These are phyloP conservation scores for Biscogniauxia mediterranea DNA, from an alignment of 2,329 filamentous ascomycete genomes.

Conservation along the genomic window DNA sequence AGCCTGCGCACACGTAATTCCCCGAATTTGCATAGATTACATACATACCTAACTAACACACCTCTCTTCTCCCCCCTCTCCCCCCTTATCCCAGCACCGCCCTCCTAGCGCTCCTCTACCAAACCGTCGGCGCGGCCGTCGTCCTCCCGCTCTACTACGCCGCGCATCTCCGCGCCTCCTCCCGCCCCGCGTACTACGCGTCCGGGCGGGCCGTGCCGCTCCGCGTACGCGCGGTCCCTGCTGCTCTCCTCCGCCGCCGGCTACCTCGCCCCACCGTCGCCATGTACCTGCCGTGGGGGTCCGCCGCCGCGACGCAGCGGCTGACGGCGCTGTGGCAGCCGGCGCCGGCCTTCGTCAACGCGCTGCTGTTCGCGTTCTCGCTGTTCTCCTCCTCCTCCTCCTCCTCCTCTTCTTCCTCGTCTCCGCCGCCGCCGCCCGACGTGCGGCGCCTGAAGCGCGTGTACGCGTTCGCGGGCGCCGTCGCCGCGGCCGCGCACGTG, in stretches of 20 bases:
- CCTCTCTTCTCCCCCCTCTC: neutral
- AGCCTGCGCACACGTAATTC: too few species aligned
- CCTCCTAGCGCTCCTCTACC: conserved; percentile 26
- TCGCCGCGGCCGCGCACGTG: conserved; percentile 22
- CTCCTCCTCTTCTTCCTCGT: too few species aligned
- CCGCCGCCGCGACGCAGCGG: conserved; percentile 19
- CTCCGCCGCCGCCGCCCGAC: too few species aligned
- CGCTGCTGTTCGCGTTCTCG: conserved; percentile 19
- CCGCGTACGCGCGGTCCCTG: conserved; percentile 21
- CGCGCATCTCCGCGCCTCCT: conserved; percentile 15
- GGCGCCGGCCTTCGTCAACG: conserved; percentile 23
- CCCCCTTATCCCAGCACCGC: conserved; percentile 22
- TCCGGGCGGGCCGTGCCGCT: conserved; percentile 19
- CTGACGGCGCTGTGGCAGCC: conserved; percentile 29
- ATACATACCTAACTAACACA: conserved; percentile 8
- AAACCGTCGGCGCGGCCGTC: conserved; percentile 24
- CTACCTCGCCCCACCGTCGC: conserved; percentile 28
- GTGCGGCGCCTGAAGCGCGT: conserved; percentile 27
- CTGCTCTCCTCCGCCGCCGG: conserved; percentile 24
- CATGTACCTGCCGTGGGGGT: conserved; percentile 21
- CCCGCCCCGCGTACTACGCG: conserved; percentile 18
- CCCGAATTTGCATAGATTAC: too few species aligned
- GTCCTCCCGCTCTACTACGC: conserved; percentile 29
- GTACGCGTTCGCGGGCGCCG: conserved; percentile 21
- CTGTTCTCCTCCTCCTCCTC: conserved; percentile 6